Evolutionary conservation across 2,329 filamentous ascomycete genomes (phyloP).

Genomic region (Clonostachys chloroleuca): DNA sequence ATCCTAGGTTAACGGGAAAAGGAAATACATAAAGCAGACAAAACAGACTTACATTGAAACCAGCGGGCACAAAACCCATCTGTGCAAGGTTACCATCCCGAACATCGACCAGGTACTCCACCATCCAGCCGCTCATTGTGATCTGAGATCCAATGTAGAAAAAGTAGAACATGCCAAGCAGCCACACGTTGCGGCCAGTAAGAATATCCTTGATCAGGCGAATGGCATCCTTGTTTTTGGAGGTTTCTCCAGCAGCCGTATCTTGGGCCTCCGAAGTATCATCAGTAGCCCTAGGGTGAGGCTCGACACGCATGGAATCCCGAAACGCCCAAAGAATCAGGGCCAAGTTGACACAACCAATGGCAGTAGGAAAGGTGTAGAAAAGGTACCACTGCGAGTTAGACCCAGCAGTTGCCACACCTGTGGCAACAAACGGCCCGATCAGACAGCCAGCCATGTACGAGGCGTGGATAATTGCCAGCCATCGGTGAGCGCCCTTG

Average conservation of each 20-base stretch:
- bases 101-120: slow-evolving; percentile 58
- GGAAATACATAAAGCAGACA: neutral
- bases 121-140: slow-evolving; percentile 58
- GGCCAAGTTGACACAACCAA: slow-evolving; percentile 44
- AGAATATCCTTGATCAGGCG: slow-evolving; percentile 39
- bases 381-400: slow-evolving; percentile 47
- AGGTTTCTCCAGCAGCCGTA: neutral
- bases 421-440: slow-evolving; percentile 49
- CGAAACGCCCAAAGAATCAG: slow-evolving; percentile 43
- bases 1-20: neutral
- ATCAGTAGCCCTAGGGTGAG: slow-evolving; percentile 6
- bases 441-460: slow-evolving; percentile 53
- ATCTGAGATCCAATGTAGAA: slow-evolving; percentile 53
- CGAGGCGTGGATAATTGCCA: slow-evolving; percentile 61
- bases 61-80: slow-evolving; percentile 59
- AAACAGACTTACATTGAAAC: slow-evolving; percentile 37
- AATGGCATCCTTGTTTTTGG: slow-evolving; percentile 25
- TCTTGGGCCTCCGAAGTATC: neutral
- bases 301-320: slow-evolving; percentile 32
- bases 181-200: slow-evolving; percentile 43
- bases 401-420: slow-evolving; percentile 33
- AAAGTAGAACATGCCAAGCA: slow-evolving; percentile 59
- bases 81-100: slow-evolving; percentile 49
- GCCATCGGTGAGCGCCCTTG: slow-evolving; percentile 50
- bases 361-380: slow-evolving; percentile 48